Conservation (phyloP, 345 rosid genomes). For the Heritiera fomes region DNA sequence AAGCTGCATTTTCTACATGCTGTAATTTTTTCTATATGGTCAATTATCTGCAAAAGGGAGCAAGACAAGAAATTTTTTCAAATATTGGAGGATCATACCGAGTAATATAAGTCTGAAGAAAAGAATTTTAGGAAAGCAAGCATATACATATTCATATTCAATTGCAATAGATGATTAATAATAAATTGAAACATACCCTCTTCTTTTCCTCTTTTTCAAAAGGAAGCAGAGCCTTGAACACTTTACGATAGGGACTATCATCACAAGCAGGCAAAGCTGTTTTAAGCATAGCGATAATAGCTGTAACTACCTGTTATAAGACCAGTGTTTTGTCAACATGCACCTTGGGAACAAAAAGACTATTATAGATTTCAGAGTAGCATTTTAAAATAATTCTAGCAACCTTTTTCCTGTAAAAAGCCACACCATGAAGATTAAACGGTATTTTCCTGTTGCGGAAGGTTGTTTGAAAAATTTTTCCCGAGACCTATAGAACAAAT, state of each 20-base stretch:
- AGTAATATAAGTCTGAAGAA: neutral
- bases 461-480: conserved; percentile 74
- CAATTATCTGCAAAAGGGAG: conserved; percentile 51
- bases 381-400: neutral
- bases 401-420: conserved; percentile 95
- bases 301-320: conserved; percentile 60
- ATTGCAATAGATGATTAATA: conserved; percentile 8
- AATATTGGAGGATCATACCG: neutral
- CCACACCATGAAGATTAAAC: conserved; percentile 88
- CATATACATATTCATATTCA: neutral
- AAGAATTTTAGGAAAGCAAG: neutral
- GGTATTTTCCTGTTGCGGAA: conserved; percentile 92
- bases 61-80: conserved; percentile 17
- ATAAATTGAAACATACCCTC: conserved; percentile 43
- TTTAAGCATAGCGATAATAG: conserved; percentile 79
- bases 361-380: neutral
- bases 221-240: conserved; percentile 83
- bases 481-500: conserved; percentile 64
- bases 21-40: conserved; percentile 76
- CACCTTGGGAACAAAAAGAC: neutral
- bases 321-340: conserved; percentile 22
- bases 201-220: conserved; percentile 83
- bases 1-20: conserved; percentile 73
- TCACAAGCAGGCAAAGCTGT: conserved; percentile 74
- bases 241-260: conserved; percentile 80